Percentiles rank a stretch among this genome's conserved stretches.
Conservation (phyloP, 176 grass and related monocot genomes). For the Triticum turgidum region DNA sequence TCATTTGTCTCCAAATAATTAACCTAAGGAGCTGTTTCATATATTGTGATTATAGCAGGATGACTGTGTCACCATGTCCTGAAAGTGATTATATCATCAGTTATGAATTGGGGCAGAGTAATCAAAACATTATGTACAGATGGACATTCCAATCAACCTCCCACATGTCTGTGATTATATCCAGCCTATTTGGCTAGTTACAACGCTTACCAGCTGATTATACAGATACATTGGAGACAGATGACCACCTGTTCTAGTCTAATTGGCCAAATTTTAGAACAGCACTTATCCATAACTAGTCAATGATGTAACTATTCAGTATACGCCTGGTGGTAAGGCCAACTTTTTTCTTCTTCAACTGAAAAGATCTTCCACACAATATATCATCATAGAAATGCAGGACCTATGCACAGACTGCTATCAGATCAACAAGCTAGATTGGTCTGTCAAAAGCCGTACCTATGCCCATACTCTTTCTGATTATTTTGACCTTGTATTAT, state of each 20-base stretch:
- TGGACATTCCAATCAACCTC: background rate
- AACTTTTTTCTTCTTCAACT: conserved; percentile 4
- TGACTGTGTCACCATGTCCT: background rate
- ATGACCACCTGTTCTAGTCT: background rate
- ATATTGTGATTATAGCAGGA: background rate
- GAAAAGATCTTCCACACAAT: conserved; percentile 10
- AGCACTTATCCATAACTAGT: conserved; percentile 1
- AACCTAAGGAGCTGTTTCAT: background rate
- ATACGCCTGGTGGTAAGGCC: background rate
- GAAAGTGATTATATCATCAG: background rate
- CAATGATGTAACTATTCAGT: background rate
- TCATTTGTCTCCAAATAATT: conserved; percentile 5
- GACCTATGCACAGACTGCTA: background rate
- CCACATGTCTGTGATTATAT: background rate
- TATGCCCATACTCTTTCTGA: background rate
- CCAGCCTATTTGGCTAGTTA: background rate
- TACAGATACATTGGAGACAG: background rate
- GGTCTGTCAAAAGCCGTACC: background rate
- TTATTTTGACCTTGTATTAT: background rate
- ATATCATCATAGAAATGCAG: background rate
- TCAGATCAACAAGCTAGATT: conserved; percentile 14
- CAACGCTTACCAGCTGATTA: background rate
- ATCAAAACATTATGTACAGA: conserved; percentile 1
- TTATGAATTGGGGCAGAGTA: conserved; percentile 8
- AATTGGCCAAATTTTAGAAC: conserved; percentile 1